These are phyloP conservation scores for Cladosporium cucumerinum DNA, from an alignment of 2,329 filamentous ascomycete species.

Conservation along the genomic window DNA sequence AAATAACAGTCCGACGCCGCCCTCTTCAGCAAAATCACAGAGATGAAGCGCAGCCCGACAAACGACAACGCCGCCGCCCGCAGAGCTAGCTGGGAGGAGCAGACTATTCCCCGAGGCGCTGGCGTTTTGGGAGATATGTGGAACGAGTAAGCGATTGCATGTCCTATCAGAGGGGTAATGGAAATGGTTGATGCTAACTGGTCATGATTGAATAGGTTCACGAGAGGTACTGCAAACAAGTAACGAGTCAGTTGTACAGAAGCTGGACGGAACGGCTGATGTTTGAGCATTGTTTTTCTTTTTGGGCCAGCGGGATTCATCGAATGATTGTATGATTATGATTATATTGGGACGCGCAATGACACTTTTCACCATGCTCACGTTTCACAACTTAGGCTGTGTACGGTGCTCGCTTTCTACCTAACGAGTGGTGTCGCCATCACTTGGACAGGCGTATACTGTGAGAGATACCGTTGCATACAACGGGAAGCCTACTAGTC, in stretches of 20 bases:
- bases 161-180: no score
- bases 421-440: not conserved
- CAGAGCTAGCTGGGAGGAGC: slow-evolving; percentile 11
- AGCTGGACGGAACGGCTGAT: not conserved
- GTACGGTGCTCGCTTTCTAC: not conserved
- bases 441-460: not conserved
- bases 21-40: not conserved
- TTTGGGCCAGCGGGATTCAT: not conserved
- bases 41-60: slow-evolving; percentile 6
- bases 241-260: not conserved
- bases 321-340: not conserved
- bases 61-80: slow-evolving; percentile 11
- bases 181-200: no score
- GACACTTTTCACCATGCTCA: not conserved
- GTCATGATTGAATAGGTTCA: not conserved
- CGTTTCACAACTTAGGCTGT: not conserved
- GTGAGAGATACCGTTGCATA: not conserved
- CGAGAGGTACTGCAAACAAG: not conserved
- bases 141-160: slow-evolving; percentile 12
- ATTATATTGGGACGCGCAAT: not conserved
- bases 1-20: not conserved
- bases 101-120: not conserved
- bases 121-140: slow-evolving; percentile 7
- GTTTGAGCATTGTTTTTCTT: not conserved
- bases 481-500: not conserved